Conservation (phyloP, 2,329 filamentous ascomycete species). For the Metarhizium anisopliae region DNA sequence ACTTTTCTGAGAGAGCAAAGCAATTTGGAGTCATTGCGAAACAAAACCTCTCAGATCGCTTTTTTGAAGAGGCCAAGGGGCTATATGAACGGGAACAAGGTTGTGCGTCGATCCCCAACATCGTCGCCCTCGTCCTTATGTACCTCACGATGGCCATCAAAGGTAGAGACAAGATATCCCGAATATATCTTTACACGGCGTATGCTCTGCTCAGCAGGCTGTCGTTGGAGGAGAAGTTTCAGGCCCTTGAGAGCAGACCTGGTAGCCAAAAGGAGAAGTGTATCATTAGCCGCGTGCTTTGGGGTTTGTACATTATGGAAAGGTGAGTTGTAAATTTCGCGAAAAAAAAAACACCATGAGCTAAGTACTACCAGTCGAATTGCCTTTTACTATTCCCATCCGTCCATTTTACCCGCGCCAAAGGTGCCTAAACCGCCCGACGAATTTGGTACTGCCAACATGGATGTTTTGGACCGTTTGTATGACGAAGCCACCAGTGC, state of each 20-base stretch:
- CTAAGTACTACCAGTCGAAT: neutral
- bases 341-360: neutral
- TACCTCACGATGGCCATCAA: neutral
- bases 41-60: neutral
- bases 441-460: neutral
- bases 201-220: neutral
- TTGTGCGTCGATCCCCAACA: neutral
- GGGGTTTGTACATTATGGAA: neutral
- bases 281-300: neutral
- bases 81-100: neutral
- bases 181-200: neutral
- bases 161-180: neutral
- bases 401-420: neutral
- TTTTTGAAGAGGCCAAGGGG: neutral
- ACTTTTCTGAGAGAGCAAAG: neutral
- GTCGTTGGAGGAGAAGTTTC: neutral
- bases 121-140: neutral
- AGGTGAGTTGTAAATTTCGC: neutral
- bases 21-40: neutral
- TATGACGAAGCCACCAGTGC: neutral
- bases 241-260: neutral
- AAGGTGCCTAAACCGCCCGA: neutral
- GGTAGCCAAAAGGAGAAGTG: neutral
- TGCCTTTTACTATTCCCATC: neutral
- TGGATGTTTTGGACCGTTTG: neutral